Conservation (phyloP, 1,284 basidiomycete genomes). For the Hymenochaete sp. region DNA sequence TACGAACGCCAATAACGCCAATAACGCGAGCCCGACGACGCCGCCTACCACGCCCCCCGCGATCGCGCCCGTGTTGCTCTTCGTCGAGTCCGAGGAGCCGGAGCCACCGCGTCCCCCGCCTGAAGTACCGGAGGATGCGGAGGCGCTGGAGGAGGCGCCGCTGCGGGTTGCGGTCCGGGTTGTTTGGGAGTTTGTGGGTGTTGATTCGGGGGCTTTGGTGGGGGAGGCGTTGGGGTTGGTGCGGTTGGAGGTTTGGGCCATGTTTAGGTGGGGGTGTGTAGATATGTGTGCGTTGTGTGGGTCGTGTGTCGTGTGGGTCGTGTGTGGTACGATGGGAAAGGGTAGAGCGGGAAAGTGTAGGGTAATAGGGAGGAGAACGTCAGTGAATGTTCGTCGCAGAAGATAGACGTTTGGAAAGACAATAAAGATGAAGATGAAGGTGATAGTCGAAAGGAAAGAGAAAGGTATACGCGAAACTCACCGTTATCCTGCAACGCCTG, state of each 20-base stretch:
- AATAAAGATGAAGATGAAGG: neutral
- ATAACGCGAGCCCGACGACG: conserved; percentile 27
- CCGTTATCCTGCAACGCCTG: conserved; percentile 3
- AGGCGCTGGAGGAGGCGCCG: neutral
- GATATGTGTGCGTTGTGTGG: no score
- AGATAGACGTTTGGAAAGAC: neutral
- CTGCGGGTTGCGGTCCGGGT: conserved; percentile 6
- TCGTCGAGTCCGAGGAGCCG: conserved; percentile 3
- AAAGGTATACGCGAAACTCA: no score
- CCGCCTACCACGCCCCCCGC: conserved; percentile 41
- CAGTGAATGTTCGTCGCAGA: no score
- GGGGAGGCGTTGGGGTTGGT: no score
- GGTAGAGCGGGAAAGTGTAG: no score
- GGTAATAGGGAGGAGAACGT: no score
- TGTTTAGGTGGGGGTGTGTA: no score
- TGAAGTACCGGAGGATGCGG: neutral
- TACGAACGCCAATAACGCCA: conserved; percentile 29
- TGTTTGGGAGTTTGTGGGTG: conserved; percentile 8
- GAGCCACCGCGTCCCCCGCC: neutral
- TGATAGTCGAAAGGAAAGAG: neutral
- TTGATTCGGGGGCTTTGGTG: conserved; percentile 12
- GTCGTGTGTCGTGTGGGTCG: no score
- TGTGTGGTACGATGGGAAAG: no score
- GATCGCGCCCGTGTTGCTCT: conserved; percentile 36
- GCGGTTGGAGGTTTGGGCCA: no score